Evolutionary conservation across 768 basidiomycete genomes (phyloP).

Genomic region (Chalciporus chontae): DNA sequence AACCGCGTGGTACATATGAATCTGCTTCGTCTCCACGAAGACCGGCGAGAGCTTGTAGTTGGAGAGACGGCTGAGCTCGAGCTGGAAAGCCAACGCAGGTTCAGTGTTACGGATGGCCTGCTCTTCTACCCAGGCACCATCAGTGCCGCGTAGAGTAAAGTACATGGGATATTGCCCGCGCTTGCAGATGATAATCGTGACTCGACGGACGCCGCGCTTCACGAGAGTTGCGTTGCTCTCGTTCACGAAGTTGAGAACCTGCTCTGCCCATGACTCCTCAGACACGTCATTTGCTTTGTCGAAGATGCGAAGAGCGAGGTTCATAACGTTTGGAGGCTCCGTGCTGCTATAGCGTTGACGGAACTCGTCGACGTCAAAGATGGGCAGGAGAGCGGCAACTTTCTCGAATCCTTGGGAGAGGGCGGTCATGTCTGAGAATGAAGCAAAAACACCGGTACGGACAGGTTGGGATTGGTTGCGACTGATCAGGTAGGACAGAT

Average conservation of each 20-base stretch:
- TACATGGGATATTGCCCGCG: conserved; percentile 91
- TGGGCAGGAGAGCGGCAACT: conserved; percentile 68
- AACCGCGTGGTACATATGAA: conserved; percentile 96
- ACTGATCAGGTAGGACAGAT: conserved; percentile 89
- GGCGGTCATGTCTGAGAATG: conserved; percentile 73
- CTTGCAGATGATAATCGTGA: conserved; percentile 90
- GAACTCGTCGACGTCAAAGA: conserved; percentile 70
- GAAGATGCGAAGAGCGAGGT: conserved; percentile 89
- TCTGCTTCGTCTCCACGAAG: conserved; percentile 95
- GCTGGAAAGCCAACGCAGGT: conserved; percentile 95
- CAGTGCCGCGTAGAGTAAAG: conserved; percentile 80
- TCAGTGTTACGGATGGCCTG: conserved; percentile 97
- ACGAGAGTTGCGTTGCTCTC: conserved; percentile 56
- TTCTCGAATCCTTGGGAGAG: conserved; percentile 72
- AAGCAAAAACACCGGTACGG: conserved; percentile 88
- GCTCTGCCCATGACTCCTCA: conserved; percentile 74
- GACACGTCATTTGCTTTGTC: conserved; percentile 72
- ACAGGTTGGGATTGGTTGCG: conserved; percentile 85
- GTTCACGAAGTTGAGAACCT: conserved; percentile 70
- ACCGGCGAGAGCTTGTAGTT: conserved; percentile 96
- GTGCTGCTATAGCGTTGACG: conserved; percentile 69
- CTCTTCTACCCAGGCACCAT: conserved; percentile 85
- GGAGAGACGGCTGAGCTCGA: conserved; percentile 93
- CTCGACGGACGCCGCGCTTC: conserved; percentile 83
- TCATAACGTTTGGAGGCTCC: conserved; percentile 89